Evolutionary conservation across 768 basidiomycete species (phyloP), one percentile per base, ranked within the genome.

Genomic region (Phylloporus scabripes): DNA sequence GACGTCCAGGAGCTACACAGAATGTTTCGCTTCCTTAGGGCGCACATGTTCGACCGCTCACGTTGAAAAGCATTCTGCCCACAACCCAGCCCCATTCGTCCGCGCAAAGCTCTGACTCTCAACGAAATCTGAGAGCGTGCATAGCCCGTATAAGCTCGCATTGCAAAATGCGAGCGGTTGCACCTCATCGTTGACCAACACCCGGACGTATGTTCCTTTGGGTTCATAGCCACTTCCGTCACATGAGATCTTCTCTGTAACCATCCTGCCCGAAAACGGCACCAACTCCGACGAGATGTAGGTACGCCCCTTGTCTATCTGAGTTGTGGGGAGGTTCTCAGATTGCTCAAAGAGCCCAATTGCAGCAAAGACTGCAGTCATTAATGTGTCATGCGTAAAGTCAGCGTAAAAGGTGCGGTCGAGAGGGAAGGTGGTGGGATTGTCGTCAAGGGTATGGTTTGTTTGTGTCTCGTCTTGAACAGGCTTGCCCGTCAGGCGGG

Each of bases 331-430:
- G 18, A 61, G 21, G 9, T 43, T 12, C 46, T 37, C 56, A 70
- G 76, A n/a, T 47, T 63, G 64, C 72, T 76, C 46, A 73, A 73
- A 47, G 8, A 76, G 54, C 71, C 88, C 66, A 72, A 79, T 45
- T 60, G 87, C 65, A 61, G 74, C 56, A 52, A 80, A 84, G 47
- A 91, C 82, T 20, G 87, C 80, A 42, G 86, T 72, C 79, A 93
- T 86, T 60, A 83, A 69, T 64, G 90, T 85, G 61, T 92, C 90
- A 62, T 93, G 90, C 7, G 86, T 80, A 64, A 93, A 92, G 67
- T 93, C 90, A 18, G 78, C 81, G 58, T 87, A 89, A 39, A 89
- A 59, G 5, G 72, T 70, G 51, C 78, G 77, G 50, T 81, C 58
- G 11, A 87, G 74, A 0, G 90, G 89, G 70, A 93, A 93, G 0